phyloP scores from a whole-genome alignment of 805 yeast species.

The Ogataea paradorogensis region DNA sequence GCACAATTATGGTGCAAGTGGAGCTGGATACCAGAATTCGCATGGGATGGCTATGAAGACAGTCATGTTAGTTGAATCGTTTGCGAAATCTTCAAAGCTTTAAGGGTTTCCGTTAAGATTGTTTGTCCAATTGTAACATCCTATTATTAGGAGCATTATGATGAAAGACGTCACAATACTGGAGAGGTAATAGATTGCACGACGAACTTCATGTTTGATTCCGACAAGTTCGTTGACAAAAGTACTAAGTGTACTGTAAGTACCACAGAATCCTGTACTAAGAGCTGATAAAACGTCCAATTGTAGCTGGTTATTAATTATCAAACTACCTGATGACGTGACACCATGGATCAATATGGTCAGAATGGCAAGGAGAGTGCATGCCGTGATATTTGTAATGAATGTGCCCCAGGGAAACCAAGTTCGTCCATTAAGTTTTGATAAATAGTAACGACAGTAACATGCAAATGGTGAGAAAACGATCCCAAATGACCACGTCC shows the following conservation, averaged over 20 bases:
- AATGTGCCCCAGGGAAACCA: constrained; percentile 56
- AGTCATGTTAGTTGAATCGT: constrained; percentile 34
- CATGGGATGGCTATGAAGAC: constrained; percentile 24
- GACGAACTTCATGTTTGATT: constrained; percentile 25
- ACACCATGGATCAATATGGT: constrained; percentile 21
- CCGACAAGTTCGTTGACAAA: constrained; percentile 62
- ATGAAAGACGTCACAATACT: constrained; percentile 49
- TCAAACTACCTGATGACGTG: neutral
- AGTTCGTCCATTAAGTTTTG: constrained; percentile 44
- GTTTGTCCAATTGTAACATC: constrained; percentile 68
- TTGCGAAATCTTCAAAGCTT: constrained; percentile 14
- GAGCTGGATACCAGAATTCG: constrained; percentile 66
- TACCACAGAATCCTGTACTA: constrained; percentile 30
- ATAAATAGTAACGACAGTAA: constrained; percentile 50
- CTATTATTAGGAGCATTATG: constrained; percentile 56
- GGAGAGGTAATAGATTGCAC: constrained; percentile 47
- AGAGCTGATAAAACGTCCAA: constrained; percentile 24
- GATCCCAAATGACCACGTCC: constrained; percentile 63
- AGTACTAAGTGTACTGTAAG: constrained; percentile 58
- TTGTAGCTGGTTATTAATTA: constrained; percentile 18
- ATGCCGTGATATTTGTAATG: constrained; percentile 33
- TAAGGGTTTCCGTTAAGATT: constrained; percentile 32
- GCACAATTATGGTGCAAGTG: constrained; percentile 72
- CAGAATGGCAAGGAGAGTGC: constrained; percentile 21
- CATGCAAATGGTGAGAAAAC: constrained; percentile 75